Base-by-base conservation (phyloP, 805 yeast species). In the Wickerhamiella bombiphila region DNA sequence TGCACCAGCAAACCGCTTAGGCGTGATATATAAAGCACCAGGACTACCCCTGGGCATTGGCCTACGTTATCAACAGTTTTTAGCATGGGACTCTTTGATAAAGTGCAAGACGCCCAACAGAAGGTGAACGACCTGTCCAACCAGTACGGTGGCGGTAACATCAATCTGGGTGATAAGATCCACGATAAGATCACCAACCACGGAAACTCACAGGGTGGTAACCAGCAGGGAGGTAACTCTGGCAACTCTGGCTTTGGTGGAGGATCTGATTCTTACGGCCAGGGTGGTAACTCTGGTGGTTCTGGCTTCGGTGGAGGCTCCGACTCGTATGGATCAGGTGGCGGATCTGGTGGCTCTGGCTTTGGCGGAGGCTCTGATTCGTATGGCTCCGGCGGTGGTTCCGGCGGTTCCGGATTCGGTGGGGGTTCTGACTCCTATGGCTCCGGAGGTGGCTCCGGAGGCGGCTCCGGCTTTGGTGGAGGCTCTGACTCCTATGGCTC, bases 401-500 rank as follows among this genome's bases (percentile, higher is more conserved):
- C 47, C 42, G 45, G 48, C 18, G 53, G 55, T 29, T 41, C 45
- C 22, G 37, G 41, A 32, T 42, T 43, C 44, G 41, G 45, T 29
- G 39, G 37, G 31, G 50, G 58, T 8, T 54, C 52, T 41, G 60
- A 60, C 25, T 50, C 54, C 22, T 51, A 52, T 26, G 55, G 55
- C 47, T 48, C 52, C 31, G 50, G 49, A 37, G 53, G 57, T 15
- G 53, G 59, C 49, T 53, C 59, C 25, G 53, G 60, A 48, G 53
- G 59, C 18, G 54, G 52, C 44, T 64, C 60, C 32, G 51, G 59
- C 26, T 49, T 53, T 22, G 48, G 46, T 42, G 43, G 41, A 40
- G 25, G 28, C 35, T 41, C 37, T 42, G 43, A 44, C 40, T 44
- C 50, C 15, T 43, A 40, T 36, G 49, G 49, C 17, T 51, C 26